A percentile compares a stretch with the other conserved stretches of the same genome.
These are phyloP conservation scores for Carpinus viminea DNA, from an alignment of 306 rosid genomes.

Conservation along the genomic window DNA sequence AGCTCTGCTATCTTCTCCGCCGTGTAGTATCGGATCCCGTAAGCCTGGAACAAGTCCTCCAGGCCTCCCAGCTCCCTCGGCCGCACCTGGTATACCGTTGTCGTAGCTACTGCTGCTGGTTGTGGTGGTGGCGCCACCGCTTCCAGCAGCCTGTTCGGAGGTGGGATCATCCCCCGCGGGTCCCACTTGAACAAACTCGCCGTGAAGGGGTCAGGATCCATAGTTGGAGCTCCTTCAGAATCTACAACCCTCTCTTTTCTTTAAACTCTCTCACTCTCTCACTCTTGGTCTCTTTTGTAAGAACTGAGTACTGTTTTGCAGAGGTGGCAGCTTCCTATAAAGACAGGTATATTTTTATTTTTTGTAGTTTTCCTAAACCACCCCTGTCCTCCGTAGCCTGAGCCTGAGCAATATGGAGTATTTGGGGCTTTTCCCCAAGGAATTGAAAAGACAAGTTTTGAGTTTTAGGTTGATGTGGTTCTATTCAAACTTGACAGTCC, in stretches of 20 bases:
- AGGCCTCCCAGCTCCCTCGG: slow-evolving; percentile 63
- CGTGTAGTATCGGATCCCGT: slow-evolving; percentile 82
- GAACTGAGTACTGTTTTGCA: slow-evolving; percentile 33
- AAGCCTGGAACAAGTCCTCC: slow-evolving; percentile 80
- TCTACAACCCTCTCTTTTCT: background rate
- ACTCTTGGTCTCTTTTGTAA: background rate
- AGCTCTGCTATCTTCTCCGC: slow-evolving; percentile 88
- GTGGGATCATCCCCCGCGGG: slow-evolving; percentile 54
- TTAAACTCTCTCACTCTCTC: background rate
- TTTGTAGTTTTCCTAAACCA: slow-evolving; percentile 32
- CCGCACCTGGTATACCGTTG: slow-evolving; percentile 11
- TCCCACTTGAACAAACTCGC: slow-evolving; percentile 84
- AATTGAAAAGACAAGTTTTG: background rate
- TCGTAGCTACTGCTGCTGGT: background rate
- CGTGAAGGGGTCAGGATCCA: slow-evolving; percentile 90
- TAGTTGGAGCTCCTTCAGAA: slow-evolving; percentile 13
- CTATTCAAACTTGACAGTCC: background rate
- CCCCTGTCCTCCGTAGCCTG: slow-evolving; percentile 32
- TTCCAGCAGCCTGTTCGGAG: slow-evolving; percentile 39
- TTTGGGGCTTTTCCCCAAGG: background rate
- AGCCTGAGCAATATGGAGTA: background rate
- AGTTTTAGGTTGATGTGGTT: background rate
- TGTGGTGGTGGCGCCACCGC: slow-evolving; percentile 27
- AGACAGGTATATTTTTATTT: background rate
- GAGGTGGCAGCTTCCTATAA: slow-evolving; percentile 32